Conservation (phyloP, 1,139 yeast species). For the Candida sanyaensis region DNA sequence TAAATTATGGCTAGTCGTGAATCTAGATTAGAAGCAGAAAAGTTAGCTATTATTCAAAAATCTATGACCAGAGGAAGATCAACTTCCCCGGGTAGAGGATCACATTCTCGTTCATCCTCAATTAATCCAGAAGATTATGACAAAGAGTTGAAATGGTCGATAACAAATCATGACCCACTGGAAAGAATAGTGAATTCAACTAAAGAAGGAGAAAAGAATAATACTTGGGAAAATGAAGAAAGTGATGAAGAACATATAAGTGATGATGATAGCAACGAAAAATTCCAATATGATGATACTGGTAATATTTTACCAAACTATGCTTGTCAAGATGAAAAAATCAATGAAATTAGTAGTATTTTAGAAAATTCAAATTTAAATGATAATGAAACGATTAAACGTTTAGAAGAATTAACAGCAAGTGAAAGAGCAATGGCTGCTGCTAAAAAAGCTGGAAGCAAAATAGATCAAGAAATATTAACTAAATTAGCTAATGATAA, state of each 20-base stretch:
- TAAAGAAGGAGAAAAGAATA: conserved; percentile 14
- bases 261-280: conserved; percentile 59
- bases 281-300: conserved; percentile 61
- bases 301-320: conserved; percentile 63
- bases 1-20: conserved; percentile 37
- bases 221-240: conserved; percentile 38
- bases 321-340: conserved; percentile 51
- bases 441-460: conserved; percentile 53
- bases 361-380: conserved; percentile 46
- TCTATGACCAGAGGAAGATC: conserved; percentile 45
- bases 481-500: conserved; percentile 41
- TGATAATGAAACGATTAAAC: conserved; percentile 44
- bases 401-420: conserved; percentile 59
- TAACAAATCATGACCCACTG: conserved; percentile 59
- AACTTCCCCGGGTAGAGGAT: conserved; percentile 33
- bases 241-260: conserved; percentile 71
- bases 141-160: conserved; percentile 49
- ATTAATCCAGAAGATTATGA: conserved; percentile 37
- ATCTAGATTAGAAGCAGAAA: conserved; percentile 46
- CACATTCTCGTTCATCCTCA: conserved; percentile 38
- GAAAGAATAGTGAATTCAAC: conserved; percentile 39
- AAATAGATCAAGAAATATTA: conserved; percentile 46
- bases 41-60: conserved; percentile 42
- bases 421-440: conserved; percentile 62
- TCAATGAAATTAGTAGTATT: conserved; percentile 43